phyloP scores from a whole-genome alignment of 192 early-diverging fungal species.

The Dissophora ornata region DNA sequence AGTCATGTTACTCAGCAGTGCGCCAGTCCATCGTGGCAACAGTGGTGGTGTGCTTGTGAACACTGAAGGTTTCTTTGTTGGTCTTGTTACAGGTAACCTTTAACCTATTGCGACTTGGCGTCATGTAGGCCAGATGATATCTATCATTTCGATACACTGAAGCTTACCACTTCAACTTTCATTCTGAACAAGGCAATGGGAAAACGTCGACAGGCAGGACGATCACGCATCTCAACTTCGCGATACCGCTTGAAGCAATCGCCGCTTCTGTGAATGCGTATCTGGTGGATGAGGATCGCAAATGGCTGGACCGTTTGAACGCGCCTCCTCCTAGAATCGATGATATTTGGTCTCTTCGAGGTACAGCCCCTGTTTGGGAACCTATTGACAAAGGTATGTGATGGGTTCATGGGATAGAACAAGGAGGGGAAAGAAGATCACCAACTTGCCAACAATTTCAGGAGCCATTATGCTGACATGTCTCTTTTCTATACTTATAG shows the following conservation, averaged over 20 bases:
- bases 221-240: slow-evolving; percentile 55
- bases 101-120: too few relatives aligned
- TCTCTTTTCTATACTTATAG: too few relatives aligned
- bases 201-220: slow-evolving; percentile 52
- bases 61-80: slow-evolving; percentile 36
- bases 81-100: slow-evolving; percentile 38
- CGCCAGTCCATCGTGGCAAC: slow-evolving; percentile 54
- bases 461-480: too few relatives aligned
- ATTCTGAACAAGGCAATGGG: slow-evolving; percentile 49
- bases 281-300: slow-evolving; percentile 42
- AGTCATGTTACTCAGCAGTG: slow-evolving; percentile 48
- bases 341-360: slow-evolving; percentile 48
- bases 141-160: too few relatives aligned
- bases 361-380: slow-evolving; percentile 42
- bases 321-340: slow-evolving; percentile 28
- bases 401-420: neutral
- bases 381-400: slow-evolving; percentile 44
- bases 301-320: slow-evolving; percentile 40
- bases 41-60: slow-evolving; percentile 55
- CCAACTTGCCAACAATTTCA: too few relatives aligned
- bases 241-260: slow-evolving; percentile 49
- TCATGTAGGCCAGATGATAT: too few relatives aligned
- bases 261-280: slow-evolving; percentile 32
- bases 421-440: too few relatives aligned
- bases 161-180: too few relatives aligned